phyloP scores from a whole-genome alignment of 371 early-diverging fungal genomes.

The Syncephalastrum racemosum region DNA sequence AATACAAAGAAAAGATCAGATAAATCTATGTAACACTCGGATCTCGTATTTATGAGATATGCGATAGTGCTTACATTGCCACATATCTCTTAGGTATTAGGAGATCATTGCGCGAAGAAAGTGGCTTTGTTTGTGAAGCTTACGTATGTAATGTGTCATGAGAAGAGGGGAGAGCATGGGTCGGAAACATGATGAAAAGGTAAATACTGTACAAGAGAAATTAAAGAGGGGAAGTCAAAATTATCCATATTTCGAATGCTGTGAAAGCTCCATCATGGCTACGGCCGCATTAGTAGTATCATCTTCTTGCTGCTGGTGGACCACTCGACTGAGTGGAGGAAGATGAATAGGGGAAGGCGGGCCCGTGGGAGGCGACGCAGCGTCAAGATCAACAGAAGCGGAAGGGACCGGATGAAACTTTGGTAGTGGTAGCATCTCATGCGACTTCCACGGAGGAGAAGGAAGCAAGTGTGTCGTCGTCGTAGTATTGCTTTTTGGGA shows the following conservation, averaged over 20 bases:
- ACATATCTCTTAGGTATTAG: too few species aligned
- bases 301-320: constrained; percentile 18
- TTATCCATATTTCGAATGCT: constrained; percentile 2
- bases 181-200: not conserved
- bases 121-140: not conserved
- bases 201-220: constrained; percentile 1
- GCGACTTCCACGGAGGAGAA: not conserved
- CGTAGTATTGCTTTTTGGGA: too few species aligned
- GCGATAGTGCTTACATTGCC: too few species aligned
- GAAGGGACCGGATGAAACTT: not conserved
- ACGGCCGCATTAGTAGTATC: constrained; percentile 27
- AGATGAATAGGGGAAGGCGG: constrained; percentile 1
- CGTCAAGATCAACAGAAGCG: not conserved
- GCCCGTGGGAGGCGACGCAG: too few species aligned
- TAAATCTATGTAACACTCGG: too few species aligned
- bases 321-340: constrained; percentile 20
- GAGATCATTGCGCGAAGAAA: too few species aligned
- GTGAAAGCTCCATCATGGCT: constrained; percentile 41
- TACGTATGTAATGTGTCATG: not conserved
- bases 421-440: not conserved
- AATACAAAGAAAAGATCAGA: too few species aligned
- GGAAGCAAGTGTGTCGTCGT: constrained; percentile 5
- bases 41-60: too few species aligned
- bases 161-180: too few species aligned
- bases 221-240: not conserved